phyloP scores from a whole-genome alignment of 2,329 filamentous ascomycete species.

The Aspergillus thermomutatus region DNA sequence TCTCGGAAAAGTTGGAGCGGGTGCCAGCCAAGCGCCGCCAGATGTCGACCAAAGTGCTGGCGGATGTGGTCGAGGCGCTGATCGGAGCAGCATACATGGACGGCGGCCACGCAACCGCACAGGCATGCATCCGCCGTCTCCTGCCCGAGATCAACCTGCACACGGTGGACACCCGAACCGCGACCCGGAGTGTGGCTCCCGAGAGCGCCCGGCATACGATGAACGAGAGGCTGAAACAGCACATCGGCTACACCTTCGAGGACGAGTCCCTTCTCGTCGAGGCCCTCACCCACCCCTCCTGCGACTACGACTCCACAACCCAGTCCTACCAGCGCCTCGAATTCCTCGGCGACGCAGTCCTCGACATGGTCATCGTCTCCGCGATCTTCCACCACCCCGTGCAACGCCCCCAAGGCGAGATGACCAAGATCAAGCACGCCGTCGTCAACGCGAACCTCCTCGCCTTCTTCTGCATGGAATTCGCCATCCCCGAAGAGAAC shows the following conservation, averaged over 20 bases:
- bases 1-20: constrained; percentile 36
- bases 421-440: constrained; percentile 73
- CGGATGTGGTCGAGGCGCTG: constrained; percentile 82
- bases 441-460: constrained; percentile 79
- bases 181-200: not conserved
- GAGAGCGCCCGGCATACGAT: constrained; percentile 11
- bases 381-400: constrained; percentile 31
- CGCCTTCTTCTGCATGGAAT: constrained; percentile 68
- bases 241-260: constrained; percentile 66
- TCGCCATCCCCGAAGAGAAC: constrained; percentile 15
- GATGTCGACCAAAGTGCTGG: constrained; percentile 74
- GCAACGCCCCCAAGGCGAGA: constrained; percentile 53
- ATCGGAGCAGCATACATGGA: constrained; percentile 72
- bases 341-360: constrained; percentile 80
- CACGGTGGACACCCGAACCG: constrained; percentile 6
- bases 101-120: constrained; percentile 62
- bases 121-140: constrained; percentile 64
- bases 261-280: constrained; percentile 69
- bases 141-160: constrained; percentile 51
- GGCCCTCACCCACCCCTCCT: constrained; percentile 75
- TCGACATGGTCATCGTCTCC: constrained; percentile 71
- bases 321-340: constrained; percentile 72
- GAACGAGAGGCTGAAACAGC: constrained; percentile 13
- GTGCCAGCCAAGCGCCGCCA: constrained; percentile 32
- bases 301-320: constrained; percentile 49